Percentiles rank a stretch among this genome's conserved stretches.
Evolutionary conservation across 805 yeast genomes (phyloP).

Genomic region (Candida tammaniensis): DNA sequence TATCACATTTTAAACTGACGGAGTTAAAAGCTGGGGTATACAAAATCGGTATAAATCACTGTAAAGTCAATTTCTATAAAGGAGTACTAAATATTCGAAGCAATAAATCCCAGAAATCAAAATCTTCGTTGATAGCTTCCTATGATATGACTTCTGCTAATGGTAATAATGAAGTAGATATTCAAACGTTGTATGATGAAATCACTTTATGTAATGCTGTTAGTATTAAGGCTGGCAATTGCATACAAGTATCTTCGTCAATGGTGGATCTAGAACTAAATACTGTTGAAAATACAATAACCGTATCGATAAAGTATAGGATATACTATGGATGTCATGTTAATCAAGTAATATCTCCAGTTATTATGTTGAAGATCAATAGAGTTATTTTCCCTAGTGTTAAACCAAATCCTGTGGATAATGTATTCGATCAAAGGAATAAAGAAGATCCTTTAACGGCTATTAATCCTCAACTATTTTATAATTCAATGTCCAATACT

Average conservation of each 20-base stretch:
- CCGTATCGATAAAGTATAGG: slow-evolving; percentile 13
- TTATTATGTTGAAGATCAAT: slow-evolving; percentile 15
- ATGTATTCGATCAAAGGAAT: too few species aligned
- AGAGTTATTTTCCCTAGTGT: slow-evolving; percentile 2
- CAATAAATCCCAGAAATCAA: background rate
- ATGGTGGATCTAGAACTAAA: too few species aligned
- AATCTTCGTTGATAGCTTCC: slow-evolving; percentile 1
- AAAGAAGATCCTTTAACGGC: slow-evolving; percentile 12
- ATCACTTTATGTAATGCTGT: slow-evolving; percentile 3
- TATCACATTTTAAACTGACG: background rate
- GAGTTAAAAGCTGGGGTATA: slow-evolving; percentile 1
- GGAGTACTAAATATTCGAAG: slow-evolving; percentile 5
- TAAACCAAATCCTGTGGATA: slow-evolving; percentile 8
- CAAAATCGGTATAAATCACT: background rate
- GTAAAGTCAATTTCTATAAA: slow-evolving; percentile 5
- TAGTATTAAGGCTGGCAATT: slow-evolving; percentile 1
- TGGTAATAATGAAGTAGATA: background rate
- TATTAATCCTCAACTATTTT: slow-evolving; percentile 41
- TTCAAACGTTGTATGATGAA: slow-evolving; percentile 3
- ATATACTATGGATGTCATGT: slow-evolving; percentile 18
- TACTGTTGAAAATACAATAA: slow-evolving; percentile 13
- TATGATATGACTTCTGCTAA: background rate
- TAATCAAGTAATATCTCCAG: slow-evolving; percentile 17
- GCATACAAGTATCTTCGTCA: too few species aligned
- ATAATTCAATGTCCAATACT: slow-evolving; percentile 46